These are phyloP conservation scores for Erythrophleum fordii DNA, from an alignment of 306 rosid species.

Conservation along the genomic window DNA sequence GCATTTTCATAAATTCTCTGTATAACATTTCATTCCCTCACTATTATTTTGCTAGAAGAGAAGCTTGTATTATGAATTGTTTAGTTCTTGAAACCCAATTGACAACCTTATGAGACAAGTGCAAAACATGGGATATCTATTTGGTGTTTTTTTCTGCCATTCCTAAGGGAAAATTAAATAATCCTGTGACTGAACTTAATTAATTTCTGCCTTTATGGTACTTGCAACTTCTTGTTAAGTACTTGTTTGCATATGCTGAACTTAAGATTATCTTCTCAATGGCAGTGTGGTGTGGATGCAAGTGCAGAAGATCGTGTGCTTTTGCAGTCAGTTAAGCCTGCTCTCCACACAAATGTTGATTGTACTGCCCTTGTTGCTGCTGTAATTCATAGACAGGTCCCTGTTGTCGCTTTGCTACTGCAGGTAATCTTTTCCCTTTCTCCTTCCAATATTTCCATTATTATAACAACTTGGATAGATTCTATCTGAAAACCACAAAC, in stretches of 20 bases:
- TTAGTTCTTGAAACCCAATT: constrained; percentile 14
- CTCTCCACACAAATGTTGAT: constrained; percentile 82
- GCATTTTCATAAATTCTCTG: not conserved
- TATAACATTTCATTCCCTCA: not conserved
- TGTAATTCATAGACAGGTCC: constrained; percentile 83
- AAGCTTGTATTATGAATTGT: not conserved
- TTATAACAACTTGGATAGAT: not conserved
- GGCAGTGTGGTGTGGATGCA: constrained; percentile 83
- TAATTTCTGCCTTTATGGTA: not conserved
- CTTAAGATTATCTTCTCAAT: constrained; percentile 33
- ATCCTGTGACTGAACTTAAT: constrained; percentile 7
- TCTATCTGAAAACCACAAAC: not conserved
- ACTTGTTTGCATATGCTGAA: constrained; percentile 30
- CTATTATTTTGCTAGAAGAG: not conserved
- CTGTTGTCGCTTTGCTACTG: constrained; percentile 69
- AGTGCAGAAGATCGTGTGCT: constrained; percentile 70
- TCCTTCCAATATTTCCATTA: constrained; percentile 25
- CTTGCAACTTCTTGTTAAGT: not conserved
- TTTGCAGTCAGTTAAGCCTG: constrained; percentile 85
- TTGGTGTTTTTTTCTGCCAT: not conserved
- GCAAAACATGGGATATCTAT: not conserved
- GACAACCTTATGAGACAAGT: constrained; percentile 8
- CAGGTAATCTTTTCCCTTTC: constrained; percentile 57
- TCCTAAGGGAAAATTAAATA: constrained; percentile 10
- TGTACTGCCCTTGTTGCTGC: constrained; percentile 90